Percentiles rank a stretch among this genome's conserved stretches.
Evolutionary conservation across 208 protist species (phyloP).

Genomic region (Leishmania aethiopica): DNA sequence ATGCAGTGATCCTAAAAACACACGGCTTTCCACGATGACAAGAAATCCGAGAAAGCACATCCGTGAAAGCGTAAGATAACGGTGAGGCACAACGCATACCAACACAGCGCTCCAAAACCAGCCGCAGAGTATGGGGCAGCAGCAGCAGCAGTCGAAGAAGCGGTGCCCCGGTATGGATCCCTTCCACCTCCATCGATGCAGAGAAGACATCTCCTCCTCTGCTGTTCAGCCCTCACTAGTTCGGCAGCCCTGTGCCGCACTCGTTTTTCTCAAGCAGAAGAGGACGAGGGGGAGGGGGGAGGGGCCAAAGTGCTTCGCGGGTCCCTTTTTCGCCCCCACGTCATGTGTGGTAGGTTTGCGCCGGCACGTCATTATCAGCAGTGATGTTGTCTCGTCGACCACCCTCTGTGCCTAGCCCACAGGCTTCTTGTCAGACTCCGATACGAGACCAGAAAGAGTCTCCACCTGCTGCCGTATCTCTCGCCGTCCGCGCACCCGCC

Average conservation of each 20-base stretch:
- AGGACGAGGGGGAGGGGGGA: not conserved
- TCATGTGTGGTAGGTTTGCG: not conserved
- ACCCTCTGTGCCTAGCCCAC: not conserved
- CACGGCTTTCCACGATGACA: not conserved
- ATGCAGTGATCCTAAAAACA: not conserved
- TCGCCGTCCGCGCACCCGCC: constrained; percentile 42
- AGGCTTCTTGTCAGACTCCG: constrained; percentile 17
- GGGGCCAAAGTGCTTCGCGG: not conserved
- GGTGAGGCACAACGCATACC: not conserved
- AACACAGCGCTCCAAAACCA: too few relatives aligned
- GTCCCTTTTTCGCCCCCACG: not conserved
- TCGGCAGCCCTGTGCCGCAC: not conserved
- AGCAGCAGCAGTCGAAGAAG: not conserved
- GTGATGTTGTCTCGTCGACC: not conserved
- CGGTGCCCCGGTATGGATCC: not conserved
- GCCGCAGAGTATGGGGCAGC: not conserved
- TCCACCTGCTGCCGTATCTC: constrained; percentile 37
- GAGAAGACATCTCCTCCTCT: not conserved
- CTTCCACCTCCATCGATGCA: not conserved
- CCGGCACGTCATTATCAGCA: not conserved
- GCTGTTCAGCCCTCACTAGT: not conserved
- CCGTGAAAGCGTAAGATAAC: not conserved
- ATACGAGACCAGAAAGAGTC: constrained; percentile 11
- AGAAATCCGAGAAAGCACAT: not conserved
- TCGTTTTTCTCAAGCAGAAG: not conserved